These are phyloP conservation scores for Phytopythium kandeliae DNA, from an alignment of 352 stramenopile genomes.

Conservation along the genomic window DNA sequence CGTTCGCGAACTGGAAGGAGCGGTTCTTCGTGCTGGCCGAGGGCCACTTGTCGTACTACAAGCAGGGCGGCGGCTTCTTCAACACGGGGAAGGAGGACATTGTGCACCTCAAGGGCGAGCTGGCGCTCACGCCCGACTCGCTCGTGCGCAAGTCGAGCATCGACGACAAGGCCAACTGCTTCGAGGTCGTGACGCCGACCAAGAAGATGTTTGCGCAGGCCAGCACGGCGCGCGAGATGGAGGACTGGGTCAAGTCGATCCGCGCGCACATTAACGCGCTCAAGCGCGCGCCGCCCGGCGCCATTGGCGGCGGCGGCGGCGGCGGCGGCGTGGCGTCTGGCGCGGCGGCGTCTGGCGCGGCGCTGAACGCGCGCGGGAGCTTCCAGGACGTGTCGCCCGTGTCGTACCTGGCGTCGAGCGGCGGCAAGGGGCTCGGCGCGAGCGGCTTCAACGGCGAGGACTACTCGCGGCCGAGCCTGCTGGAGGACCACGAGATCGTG, in stretches of 20 bases:
- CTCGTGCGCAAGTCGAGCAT: constrained; percentile 82
- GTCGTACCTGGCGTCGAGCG: constrained; percentile 16
- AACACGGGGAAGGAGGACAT: constrained; percentile 84
- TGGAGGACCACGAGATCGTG: constrained; percentile 85
- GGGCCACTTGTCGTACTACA: constrained; percentile 84
- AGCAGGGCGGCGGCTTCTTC: constrained; percentile 82
- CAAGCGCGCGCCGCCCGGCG: constrained; percentile 26
- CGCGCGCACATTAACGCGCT: constrained; percentile 70
- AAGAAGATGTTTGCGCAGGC: constrained; percentile 88
- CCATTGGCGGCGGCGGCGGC: neutral
- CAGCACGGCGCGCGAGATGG: constrained; percentile 72
- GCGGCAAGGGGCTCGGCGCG: constrained; percentile 7
- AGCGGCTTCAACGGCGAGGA: constrained; percentile 33
- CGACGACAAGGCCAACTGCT: constrained; percentile 85
- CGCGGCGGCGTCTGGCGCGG: too few relatives aligned
- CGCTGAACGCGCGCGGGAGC: too few relatives aligned
- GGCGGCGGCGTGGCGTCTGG: constrained; percentile 30
- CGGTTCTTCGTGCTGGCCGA: constrained; percentile 85
- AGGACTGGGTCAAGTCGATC: constrained; percentile 87
- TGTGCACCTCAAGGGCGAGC: constrained; percentile 76
- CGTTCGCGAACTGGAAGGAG: constrained; percentile 86
- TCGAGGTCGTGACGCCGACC: constrained; percentile 70
- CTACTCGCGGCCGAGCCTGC: constrained; percentile 76
- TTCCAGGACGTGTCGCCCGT: constrained; percentile 50
- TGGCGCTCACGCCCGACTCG: constrained; percentile 74